phyloP scores from a whole-genome alignment of 1,284 basidiomycete species.

The Ganoderma boninense region DNA sequence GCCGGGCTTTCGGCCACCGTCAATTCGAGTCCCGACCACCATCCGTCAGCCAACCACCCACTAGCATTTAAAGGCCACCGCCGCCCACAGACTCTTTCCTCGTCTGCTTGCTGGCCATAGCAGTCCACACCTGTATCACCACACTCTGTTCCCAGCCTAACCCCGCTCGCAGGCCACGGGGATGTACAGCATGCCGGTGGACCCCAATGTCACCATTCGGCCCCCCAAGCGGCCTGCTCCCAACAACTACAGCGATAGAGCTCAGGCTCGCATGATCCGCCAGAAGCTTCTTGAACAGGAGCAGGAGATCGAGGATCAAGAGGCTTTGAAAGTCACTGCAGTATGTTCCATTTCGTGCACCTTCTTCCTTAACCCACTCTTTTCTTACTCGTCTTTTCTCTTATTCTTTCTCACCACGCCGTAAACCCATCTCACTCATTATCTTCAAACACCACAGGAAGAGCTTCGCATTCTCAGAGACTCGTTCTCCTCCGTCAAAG shows the following conservation, averaged over 20 bases:
- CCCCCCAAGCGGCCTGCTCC: constrained; percentile 13
- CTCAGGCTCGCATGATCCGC: constrained; percentile 23
- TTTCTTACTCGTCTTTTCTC: too few relatives aligned
- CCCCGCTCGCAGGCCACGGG: neutral
- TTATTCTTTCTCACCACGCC: too few relatives aligned
- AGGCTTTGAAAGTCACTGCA: constrained; percentile 16
- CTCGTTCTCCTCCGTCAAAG: constrained; percentile 25
- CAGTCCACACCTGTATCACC: neutral
- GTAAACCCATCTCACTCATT: neutral
- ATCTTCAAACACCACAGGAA: constrained; percentile 8
- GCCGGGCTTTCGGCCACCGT: neutral
- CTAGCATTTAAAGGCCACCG: neutral
- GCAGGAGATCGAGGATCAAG: constrained; percentile 24
- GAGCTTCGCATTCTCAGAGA: constrained; percentile 22
- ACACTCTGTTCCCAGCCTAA: neutral
- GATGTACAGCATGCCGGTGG: neutral
- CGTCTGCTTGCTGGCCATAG: constrained; percentile 3
- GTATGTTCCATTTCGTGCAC: neutral
- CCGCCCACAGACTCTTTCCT: neutral
- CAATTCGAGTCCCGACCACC: neutral
- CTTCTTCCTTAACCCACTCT: neutral
- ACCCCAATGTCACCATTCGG: constrained; percentile 9
- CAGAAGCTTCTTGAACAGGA: constrained; percentile 28
- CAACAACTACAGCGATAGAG: constrained; percentile 8
- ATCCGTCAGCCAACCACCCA: neutral